These are phyloP conservation scores for Halteria grandinella DNA, from an alignment of 73 alveolate species.

Conservation along the genomic window DNA sequence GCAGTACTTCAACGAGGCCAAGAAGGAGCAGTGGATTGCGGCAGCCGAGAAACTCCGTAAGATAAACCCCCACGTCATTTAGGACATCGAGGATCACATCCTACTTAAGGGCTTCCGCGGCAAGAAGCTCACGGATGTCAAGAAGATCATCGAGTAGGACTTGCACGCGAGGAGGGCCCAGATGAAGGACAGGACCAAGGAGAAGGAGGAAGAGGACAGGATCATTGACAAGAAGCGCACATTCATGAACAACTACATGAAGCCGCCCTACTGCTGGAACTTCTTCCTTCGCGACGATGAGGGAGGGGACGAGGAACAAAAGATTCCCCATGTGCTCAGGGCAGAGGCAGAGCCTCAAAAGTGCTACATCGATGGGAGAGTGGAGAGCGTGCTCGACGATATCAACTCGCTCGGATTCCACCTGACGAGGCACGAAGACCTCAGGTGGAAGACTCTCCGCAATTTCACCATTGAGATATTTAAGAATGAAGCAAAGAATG, in stretches of 20 bases:
- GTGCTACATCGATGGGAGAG: slow-evolving; percentile 67
- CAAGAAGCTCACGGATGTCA: slow-evolving; percentile 21
- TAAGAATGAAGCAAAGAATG: slow-evolving; percentile 34
- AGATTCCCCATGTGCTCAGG: slow-evolving; percentile 53
- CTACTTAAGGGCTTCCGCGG: slow-evolving; percentile 52
- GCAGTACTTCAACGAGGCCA: slow-evolving; percentile 59
- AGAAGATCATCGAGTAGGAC: slow-evolving; percentile 34
- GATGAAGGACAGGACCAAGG: slow-evolving; percentile 52
- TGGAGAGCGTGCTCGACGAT: slow-evolving; percentile 28
- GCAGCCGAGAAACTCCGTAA: slow-evolving; percentile 63
- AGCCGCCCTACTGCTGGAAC: slow-evolving; percentile 74
- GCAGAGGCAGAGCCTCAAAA: slow-evolving; percentile 45
- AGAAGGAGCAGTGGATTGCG: slow-evolving; percentile 65
- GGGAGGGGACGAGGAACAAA: slow-evolving; percentile 28
- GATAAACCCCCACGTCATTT: slow-evolving; percentile 67
- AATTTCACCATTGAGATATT: slow-evolving; percentile 51
- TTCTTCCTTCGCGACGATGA: no score
- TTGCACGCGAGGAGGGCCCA: slow-evolving; percentile 6
- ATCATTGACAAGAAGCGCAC: slow-evolving; percentile 22
- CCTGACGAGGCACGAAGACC: slow-evolving; percentile 58
- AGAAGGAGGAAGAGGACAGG: slow-evolving; percentile 40
- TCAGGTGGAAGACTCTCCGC: slow-evolving; percentile 57
- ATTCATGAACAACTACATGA: slow-evolving; percentile 43
- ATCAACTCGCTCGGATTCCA: slow-evolving; percentile 40
- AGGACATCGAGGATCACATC: slow-evolving; percentile 74